Base-by-base conservation (phyloP, 2,329 filamentous ascomycete genomes). In the Clarireedia monteithiana region DNA sequence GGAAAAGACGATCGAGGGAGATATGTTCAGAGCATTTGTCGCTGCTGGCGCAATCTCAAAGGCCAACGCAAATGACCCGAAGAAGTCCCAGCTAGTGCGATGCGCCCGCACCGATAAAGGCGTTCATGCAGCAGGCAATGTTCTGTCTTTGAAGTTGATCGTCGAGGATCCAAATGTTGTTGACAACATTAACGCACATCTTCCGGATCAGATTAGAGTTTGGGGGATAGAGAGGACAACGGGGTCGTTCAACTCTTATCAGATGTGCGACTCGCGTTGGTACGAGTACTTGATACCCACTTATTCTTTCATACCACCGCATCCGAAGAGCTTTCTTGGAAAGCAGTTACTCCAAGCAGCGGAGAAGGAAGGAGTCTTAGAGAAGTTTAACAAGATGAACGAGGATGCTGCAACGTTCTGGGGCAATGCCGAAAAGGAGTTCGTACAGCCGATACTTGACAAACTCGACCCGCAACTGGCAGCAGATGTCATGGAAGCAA, bases 101-200 rank as follows among this genome's bases (percentile, higher is more conserved):
- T 99, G 94, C 71, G 94, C 94, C 4, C 82, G 94, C 61, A 99
- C 94, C 0, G 94, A 99, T 74, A 99, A 97, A 76, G 94, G 94
- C 54, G 92, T 97, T 2, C 92, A 97, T 71, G 92, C 92, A 1
- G 92, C 92, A 1, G 94, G 92, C 52, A 97, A 97, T 68, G 86
- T 97, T 67, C 89, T 97, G 60, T 96, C 90, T 34, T 72, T 97
- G 66, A 99, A 99, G 75, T 78, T 99, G 64, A 97, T 99, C 65
- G 86, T 96, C 48, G 92, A 97, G 72, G 92, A 97, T 57, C 79
- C 84, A 10, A 84, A 95, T 60, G 83, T 96, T 49, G 85, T 97
- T 24, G 76, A 91, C 56, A 95, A 89, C 73, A 96, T 99, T 79
- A 99, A 99, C 72, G 80, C 83, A 38, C 76, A 88, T 55, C 78